Evolutionary conservation across 2,329 filamentous ascomycete genomes (phyloP).

Genomic region (Mycogone perniciosa): DNA sequence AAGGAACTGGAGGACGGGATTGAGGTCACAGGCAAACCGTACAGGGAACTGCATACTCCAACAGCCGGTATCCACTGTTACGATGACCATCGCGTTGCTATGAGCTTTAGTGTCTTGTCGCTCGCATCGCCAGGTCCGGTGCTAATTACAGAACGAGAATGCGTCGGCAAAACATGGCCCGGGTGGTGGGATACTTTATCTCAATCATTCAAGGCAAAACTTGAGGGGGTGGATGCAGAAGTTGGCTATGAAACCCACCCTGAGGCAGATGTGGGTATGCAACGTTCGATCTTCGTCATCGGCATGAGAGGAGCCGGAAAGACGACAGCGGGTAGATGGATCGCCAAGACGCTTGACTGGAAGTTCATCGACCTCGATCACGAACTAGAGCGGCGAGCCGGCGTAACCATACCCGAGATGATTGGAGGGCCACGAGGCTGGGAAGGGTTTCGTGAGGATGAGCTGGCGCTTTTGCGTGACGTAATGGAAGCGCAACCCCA

Average conservation of each 20-base stretch:
- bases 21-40: slow-evolving; percentile 53
- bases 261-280: slow-evolving; percentile 16
- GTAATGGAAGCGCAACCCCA: slow-evolving; percentile 68
- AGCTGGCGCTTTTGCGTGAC: slow-evolving; percentile 66
- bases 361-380: slow-evolving; percentile 82
- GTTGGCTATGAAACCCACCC: slow-evolving; percentile 13
- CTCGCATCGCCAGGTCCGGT: slow-evolving; percentile 64
- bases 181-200: slow-evolving; percentile 94
- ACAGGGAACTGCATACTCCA: slow-evolving; percentile 46
- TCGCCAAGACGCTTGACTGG: slow-evolving; percentile 66
- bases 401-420: slow-evolving; percentile 78
- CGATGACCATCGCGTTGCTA: slow-evolving; percentile 94
- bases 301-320: slow-evolving; percentile 97
- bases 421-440: slow-evolving; percentile 68
- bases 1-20: slow-evolving; percentile 93
- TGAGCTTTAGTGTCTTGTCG: slow-evolving; percentile 93
- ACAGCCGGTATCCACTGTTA: slow-evolving; percentile 78
- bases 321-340: slow-evolving; percentile 86
- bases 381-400: slow-evolving; percentile 69
- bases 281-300: slow-evolving; percentile 82
- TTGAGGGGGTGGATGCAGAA: slow-evolving; percentile 67
- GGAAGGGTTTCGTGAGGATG: slow-evolving; percentile 79
- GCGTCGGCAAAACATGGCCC: slow-evolving; percentile 95
- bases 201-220: slow-evolving; percentile 65
- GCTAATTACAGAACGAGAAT: slow-evolving; percentile 81